Conservation (phyloP, 2,329 filamentous ascomycete genomes). For the Fusarium palustre region DNA sequence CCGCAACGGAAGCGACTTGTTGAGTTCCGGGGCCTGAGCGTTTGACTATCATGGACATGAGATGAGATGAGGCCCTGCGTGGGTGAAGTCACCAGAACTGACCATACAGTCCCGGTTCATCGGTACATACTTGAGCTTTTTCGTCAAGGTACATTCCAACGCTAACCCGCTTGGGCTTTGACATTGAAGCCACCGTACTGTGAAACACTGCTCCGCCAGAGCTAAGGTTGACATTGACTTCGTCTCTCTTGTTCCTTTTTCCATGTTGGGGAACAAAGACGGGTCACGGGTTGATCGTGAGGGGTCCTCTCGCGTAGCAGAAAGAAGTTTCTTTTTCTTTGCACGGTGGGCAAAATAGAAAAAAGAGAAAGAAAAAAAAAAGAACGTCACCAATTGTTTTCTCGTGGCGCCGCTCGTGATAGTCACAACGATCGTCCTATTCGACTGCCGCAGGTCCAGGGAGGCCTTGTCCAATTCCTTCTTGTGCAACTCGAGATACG, state of each 20-base stretch:
- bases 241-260: neutral
- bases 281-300: neutral
- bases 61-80: neutral
- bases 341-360: too few species aligned
- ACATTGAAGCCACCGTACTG: neutral
- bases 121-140: conserved; percentile 1
- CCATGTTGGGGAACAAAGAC: neutral
- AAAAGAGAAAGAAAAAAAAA: too few species aligned
- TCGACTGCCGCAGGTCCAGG: neutral
- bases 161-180: neutral
- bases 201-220: neutral
- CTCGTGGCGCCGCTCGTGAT: neutral
- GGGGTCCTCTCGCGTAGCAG: neutral
- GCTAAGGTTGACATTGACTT: neutral
- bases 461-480: neutral
- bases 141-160: neutral
- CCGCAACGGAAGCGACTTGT: neutral
- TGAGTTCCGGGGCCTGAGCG: neutral
- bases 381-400: neutral
- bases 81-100: neutral
- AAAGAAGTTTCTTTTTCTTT: neutral
- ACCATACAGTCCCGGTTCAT: neutral
- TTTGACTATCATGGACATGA: neutral
- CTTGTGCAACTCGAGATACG: neutral
- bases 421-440: neutral